Percentiles rank a stretch among this genome's conserved stretches.
Evolutionary conservation across 2,329 filamentous ascomycete species (phyloP).

Genomic region (Colletotrichum sp.): DNA sequence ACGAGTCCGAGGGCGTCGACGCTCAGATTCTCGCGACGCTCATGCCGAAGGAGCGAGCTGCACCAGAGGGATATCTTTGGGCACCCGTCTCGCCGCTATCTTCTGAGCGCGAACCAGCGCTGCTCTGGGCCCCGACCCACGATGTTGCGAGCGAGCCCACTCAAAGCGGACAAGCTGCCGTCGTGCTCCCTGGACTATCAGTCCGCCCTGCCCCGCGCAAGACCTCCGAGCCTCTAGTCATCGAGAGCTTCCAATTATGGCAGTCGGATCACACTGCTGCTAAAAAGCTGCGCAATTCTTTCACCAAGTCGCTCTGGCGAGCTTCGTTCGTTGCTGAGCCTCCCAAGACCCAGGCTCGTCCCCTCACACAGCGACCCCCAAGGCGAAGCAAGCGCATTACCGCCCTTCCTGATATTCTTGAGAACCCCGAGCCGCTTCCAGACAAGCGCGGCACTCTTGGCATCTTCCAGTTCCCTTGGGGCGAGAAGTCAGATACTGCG

Average conservation of each 20-base stretch:
- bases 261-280: constrained; percentile 28
- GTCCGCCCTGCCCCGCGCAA: constrained; percentile 41
- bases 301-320: constrained; percentile 33
- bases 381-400: constrained; percentile 62
- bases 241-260: constrained; percentile 45
- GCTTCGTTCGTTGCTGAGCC: constrained; percentile 15
- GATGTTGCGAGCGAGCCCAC: neutral
- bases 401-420: constrained; percentile 65
- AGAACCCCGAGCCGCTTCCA: constrained; percentile 63
- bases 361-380: constrained; percentile 56
- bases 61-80: constrained; percentile 9
- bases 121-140: constrained; percentile 2
- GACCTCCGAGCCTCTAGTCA: constrained; percentile 32
- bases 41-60: constrained; percentile 18
- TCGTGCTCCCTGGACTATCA: constrained; percentile 31
- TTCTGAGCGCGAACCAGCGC: constrained; percentile 7
- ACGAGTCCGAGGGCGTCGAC: constrained; percentile 46
- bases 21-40: constrained; percentile 21
- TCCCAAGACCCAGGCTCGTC: constrained; percentile 39
- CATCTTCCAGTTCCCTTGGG: constrained; percentile 71
- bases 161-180: neutral
- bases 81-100: neutral
- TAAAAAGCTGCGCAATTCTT: constrained; percentile 18
- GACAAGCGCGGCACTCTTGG: constrained; percentile 64
- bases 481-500: constrained; percentile 64